Evolutionary conservation across 1,284 basidiomycete species (phyloP), one percentile per base, ranked within the genome.

Genomic region (Rhodotorula sp.): DNA sequence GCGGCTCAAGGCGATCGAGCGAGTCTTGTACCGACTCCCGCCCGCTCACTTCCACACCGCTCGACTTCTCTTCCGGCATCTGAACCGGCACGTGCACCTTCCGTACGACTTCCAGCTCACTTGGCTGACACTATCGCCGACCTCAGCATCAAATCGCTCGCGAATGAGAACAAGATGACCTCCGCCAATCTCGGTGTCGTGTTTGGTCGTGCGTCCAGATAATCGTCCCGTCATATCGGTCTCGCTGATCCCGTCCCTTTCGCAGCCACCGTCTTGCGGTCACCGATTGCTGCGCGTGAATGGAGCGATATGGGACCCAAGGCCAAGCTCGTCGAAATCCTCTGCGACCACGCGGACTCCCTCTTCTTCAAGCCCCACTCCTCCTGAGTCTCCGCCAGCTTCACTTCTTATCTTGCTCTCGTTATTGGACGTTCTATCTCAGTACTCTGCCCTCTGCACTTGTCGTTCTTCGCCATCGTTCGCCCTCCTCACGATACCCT

Each of bases 111-210:
- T 7, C 2, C 4, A 17, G 2, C 0, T 30, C 0, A 2, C 30
- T 13, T 32, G 13, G 20, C 49, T 58, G 11, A 54, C 32, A 1
- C 27, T 20, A 27, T 22, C 74, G 85, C 87, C 66, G 83, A 84
- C 49, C 86, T 85, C 53, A 66, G 64, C 20, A 29, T 66, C 59
- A 60, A 66, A 29, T 36, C 58, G 8, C 39, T 55, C 34, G 39
- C 64, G 66, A 87, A 88, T 32, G 84, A 84, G 68, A 99, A 99
- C 80, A 84, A 94, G 63, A 99, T 99, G 96, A 93, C 88, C 60
- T 89, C 92, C 6, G 86, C 93, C 73, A 99, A 99, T 78, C 82
- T 99, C 29, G 96, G 96, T n/a, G 93, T 98, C n/a, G 94, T 99
- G 53, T 98, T 99, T 82, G 96, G 96, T 75, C 95, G 94, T 97